Base-by-base conservation (phyloP, 805 yeast species). In the Metschnikowia sp. region DNA sequence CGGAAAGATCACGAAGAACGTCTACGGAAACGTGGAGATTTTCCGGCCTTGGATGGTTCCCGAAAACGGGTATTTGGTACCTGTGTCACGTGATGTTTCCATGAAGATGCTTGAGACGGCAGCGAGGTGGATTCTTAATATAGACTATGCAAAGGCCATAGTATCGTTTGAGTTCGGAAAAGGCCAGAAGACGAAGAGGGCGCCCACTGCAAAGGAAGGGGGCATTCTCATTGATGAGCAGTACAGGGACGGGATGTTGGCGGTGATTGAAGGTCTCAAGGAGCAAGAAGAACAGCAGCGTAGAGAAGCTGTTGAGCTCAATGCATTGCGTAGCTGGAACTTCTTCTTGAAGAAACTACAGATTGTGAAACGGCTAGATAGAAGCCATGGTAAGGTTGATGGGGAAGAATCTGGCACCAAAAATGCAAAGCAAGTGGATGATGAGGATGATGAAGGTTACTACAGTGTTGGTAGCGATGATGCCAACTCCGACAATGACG, bases 61-160 rank as follows among this genome's bases (percentile, higher is more conserved):
- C 0, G 74, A 68, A 13, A 91, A 92, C 19, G 95, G 88, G 8
- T 77, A 70, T 10, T 77, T 88, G 45, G 67, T 90, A 6, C 54
- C 55, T 2, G 52, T 59, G 2, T 47, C 58, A 1, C 55, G 47
- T 1, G 44, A 42, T 3, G 56, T 54, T 28, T 69, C 75, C 6
- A 65, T 78, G 55, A 75, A 78, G 34, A 64, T 75, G 47, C 81
- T 86, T 0, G 81, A 78, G 34, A 74, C 73, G 40, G 97, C 98
- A 0, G 96, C 96, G 0, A 77, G 77, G 48, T 45, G 54, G 32
- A 60, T 82, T 0, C 57, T 91, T 10, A 81, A 78, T 0, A 75
- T 92, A 7, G 96, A 88, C 54, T 89, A 75, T 68, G 97, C 96
- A 0, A 83, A 81, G 40, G 98, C 97, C 0, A 91, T 90, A 2